Evolutionary conservation across 2,329 filamentous ascomycete species (phyloP).

Genomic region (Pseudocercospora fijiensis): DNA sequence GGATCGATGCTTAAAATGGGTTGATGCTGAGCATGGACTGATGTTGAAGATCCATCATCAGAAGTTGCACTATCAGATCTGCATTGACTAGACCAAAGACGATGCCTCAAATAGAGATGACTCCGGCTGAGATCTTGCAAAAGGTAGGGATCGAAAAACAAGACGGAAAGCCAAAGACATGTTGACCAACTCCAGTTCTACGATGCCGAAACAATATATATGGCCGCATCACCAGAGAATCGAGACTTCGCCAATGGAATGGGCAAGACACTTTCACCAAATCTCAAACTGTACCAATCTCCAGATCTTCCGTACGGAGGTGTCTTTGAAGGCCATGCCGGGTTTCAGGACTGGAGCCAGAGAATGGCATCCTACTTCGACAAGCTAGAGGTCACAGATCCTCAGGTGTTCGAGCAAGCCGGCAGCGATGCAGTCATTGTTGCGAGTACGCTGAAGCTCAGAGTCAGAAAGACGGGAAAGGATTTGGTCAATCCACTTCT

Average conservation of each 20-base stretch:
- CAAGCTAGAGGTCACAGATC: slow-evolving; percentile 36
- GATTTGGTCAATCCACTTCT: slow-evolving; percentile 35
- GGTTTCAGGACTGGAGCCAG: slow-evolving; percentile 37
- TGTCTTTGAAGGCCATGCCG: slow-evolving; percentile 34
- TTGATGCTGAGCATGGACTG: not conserved
- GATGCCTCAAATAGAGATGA: not conserved
- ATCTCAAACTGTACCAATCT: slow-evolving; percentile 36
- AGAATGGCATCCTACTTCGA: slow-evolving; percentile 36
- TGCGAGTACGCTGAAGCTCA: slow-evolving; percentile 32
- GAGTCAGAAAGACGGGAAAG: slow-evolving; percentile 37
- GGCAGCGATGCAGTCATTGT: slow-evolving; percentile 36
- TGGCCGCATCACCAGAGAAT: slow-evolving; percentile 33
- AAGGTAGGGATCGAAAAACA: not conserved
- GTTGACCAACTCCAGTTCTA: slow-evolving; percentile 33
- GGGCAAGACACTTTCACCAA: slow-evolving; percentile 31
- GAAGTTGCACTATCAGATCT: not conserved
- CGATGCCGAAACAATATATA: slow-evolving; percentile 39
- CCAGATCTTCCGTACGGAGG: slow-evolving; percentile 41
- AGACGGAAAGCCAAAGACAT: not conserved
- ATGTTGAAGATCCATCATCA: not conserved
- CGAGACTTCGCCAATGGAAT: slow-evolving; percentile 38
- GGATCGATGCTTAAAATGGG: not conserved
- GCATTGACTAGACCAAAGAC: not conserved
- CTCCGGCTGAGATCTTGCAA: not conserved
- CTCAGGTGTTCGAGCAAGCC: slow-evolving; percentile 36